These are phyloP conservation scores for Lachnellula arida DNA, from an alignment of 2,329 filamentous ascomycete species.

Conservation along the genomic window DNA sequence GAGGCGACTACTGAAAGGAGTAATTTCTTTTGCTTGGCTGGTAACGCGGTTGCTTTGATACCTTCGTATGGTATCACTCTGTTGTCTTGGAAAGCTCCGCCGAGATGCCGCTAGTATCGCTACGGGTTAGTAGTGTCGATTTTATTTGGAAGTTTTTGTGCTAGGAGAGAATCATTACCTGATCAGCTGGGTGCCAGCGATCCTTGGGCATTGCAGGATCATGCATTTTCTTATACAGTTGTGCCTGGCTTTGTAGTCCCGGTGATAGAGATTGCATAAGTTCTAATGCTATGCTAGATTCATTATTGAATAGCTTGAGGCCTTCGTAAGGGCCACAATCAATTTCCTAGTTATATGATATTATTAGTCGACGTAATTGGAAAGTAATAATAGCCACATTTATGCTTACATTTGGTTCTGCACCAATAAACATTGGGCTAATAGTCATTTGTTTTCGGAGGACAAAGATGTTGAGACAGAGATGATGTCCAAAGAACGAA, in stretches of 20 bases:
- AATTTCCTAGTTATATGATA: slow-evolving; percentile 9
- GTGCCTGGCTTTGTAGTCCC: slow-evolving; percentile 28
- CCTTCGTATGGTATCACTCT: slow-evolving; percentile 60
- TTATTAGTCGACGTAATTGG: no score
- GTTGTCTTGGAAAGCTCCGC: slow-evolving; percentile 76
- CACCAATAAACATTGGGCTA: slow-evolving; percentile 73
- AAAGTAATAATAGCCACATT: no score
- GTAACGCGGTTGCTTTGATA: no score
- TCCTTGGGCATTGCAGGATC: slow-evolving; percentile 39
- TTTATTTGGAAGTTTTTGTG: no score
- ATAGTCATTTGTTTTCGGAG: slow-evolving; percentile 61
- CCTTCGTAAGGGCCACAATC: slow-evolving; percentile 29
- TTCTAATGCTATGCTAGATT: slow-evolving; percentile 26
- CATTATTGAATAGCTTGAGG: slow-evolving; percentile 21
- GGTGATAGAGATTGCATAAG: slow-evolving; percentile 28
- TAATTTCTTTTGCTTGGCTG: no score
- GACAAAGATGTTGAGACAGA: slow-evolving; percentile 69
- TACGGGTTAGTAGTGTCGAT: no score
- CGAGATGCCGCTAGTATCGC: slow-evolving; percentile 57
- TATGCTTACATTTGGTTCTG: slow-evolving; percentile 58
- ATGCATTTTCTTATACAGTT: slow-evolving; percentile 31
- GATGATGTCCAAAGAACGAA: slow-evolving; percentile 65
- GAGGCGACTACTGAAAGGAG: slow-evolving; percentile 32
- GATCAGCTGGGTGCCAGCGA: slow-evolving; percentile 77
- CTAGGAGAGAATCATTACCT: no score